phyloP scores from a whole-genome alignment of 164 flowering plant genomes.

The Vitis rotundifolia region DNA sequence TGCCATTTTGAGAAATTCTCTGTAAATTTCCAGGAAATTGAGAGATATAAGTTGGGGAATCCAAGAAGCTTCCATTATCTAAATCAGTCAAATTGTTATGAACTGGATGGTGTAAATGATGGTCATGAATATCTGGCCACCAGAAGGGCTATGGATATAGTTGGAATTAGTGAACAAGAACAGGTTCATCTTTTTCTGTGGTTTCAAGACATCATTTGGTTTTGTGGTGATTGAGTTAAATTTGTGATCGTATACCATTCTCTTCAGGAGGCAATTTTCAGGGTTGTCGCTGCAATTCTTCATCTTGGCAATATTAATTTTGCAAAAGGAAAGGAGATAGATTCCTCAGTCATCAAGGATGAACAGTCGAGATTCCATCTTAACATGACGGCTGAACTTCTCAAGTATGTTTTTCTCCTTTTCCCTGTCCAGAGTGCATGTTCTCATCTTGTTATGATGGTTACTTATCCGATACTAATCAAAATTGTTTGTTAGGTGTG shows the following conservation, averaged over 20 bases:
- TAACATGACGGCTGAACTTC: constrained; percentile 24
- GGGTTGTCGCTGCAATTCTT: constrained; percentile 21
- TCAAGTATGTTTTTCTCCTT: constrained; percentile 5
- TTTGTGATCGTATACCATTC: background rate
- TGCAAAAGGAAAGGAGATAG: constrained; percentile 26
- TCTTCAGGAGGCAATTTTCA: constrained; percentile 21
- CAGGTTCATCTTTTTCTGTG: constrained; percentile 11
- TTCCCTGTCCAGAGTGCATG: background rate
- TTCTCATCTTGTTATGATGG: background rate
- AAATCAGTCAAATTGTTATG: constrained; percentile 24
- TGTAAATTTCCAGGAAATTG: constrained; percentile 10
- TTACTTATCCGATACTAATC: background rate
- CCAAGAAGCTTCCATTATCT: constrained; percentile 23
- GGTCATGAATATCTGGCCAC: constrained; percentile 24
- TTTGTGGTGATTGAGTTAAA: background rate
- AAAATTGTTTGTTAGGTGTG: constrained; percentile 12
- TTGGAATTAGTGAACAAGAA: constrained; percentile 26
- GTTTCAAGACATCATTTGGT: background rate
- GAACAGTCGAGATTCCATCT: constrained; percentile 28
- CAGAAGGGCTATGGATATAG: constrained; percentile 28
- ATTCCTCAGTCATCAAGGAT: constrained; percentile 28
- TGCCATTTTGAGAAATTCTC: background rate
- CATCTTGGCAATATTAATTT: constrained; percentile 26
- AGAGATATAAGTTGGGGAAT: constrained; percentile 19
- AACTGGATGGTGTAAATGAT: constrained; percentile 23